Evolutionary conservation across 106 monocot species (phyloP), one percentile per base, ranked within the genome.

Genomic region (Amphibolis antarctica): DNA sequence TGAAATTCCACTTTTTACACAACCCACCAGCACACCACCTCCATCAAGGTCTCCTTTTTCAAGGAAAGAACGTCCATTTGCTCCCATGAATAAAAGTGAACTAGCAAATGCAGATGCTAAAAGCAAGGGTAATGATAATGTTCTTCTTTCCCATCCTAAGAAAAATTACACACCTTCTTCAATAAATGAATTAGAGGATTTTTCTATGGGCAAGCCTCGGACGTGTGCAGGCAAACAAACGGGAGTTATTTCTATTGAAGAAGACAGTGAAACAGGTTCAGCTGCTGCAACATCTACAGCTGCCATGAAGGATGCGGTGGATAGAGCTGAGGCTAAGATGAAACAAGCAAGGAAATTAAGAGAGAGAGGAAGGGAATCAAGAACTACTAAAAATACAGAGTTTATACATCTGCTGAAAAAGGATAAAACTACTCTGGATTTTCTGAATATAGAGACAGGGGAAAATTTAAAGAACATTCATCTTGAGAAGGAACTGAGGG

Each of bases 1-100:
- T 66, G 90, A 96, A 79, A 82, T 96, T 82, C 90, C 90, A n/a
- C 84, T 96, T 52, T 82, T 90, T 46, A 96, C 96, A 11, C 74
- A 80, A 64, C 86, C 82, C 50, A 85, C 86, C 42, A 80, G 56
- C 69, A 84, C 86, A 69, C 84, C 96, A 26, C 84, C 86, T 53
- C 96, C 96, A 67, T 90, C 86, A 44, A 83, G 86, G 67, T 58
- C 69, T 70, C 77, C 83, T 23, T 59, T 64, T 44, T 45, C 12
- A n/a, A 63, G 42, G 17, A 85, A 80, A 43, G 60, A 71, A 49
- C 44, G 59, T 62, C 28, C 73, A 28, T 69, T 67, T 66, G 63
- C 26, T 44, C 71, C 53, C 64, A 47, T 19, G 62, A 68, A 74
- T 55, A 50, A 69, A 64, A 42, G 59, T 53, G 43, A 36, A 28